Evolutionary conservation across 495 filamentous ascomycete species (phyloP).

Genomic region (Pyrenula massariospora): DNA sequence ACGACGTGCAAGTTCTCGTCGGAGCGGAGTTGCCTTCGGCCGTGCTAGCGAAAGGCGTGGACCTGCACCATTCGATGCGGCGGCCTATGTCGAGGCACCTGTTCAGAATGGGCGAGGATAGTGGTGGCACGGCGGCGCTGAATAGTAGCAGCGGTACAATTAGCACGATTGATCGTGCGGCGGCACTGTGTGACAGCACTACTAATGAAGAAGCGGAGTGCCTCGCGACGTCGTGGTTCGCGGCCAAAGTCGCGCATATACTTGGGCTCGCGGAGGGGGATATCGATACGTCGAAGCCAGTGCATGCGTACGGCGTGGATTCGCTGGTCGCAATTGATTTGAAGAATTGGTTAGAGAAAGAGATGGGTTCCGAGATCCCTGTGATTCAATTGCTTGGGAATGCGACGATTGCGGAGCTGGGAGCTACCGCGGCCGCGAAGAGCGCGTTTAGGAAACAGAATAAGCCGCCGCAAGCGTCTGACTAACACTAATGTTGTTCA

Average conservation of each 20-base stretch:
- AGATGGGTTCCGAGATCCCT: constrained; percentile 13
- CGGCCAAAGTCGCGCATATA: not conserved
- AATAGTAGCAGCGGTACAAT: not conserved
- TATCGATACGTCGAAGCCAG: not conserved
- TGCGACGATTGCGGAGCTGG: not conserved
- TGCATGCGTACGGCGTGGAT: constrained; percentile 17
- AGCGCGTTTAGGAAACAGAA: not conserved
- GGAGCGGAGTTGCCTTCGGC: constrained; percentile 2
- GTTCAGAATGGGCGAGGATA: not conserved
- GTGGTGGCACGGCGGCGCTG: not conserved
- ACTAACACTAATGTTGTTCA: not conserved
- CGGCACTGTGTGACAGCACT: not conserved
- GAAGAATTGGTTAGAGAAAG: constrained; percentile 19
- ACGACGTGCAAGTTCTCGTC: constrained; percentile 14
- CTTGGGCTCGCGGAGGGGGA: not conserved
- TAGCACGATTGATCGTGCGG: not conserved
- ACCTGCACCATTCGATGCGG: not conserved
- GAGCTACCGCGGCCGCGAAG: not conserved
- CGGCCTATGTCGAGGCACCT: not conserved
- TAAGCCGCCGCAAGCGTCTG: not conserved
- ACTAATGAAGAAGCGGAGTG: not conserved
- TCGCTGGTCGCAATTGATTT: constrained; percentile 20
- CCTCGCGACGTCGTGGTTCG: not conserved
- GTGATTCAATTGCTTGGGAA: constrained; percentile 33
- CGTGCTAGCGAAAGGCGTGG: not conserved